Base-by-base conservation (phyloP, 2,329 filamentous ascomycete species). In the Emmonsiellopsis sp. region DNA sequence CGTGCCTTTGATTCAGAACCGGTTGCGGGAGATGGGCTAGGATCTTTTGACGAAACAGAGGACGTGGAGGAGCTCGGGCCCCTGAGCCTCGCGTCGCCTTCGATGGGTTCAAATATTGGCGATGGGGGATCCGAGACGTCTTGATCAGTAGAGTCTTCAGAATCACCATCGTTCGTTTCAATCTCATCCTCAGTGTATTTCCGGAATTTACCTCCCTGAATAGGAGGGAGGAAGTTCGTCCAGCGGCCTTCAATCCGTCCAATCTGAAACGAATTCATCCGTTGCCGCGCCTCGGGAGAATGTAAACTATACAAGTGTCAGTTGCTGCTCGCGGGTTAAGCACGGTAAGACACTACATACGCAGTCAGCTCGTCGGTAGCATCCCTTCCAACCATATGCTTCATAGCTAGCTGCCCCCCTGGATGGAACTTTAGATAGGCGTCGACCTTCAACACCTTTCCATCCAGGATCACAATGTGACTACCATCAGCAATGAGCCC, bases 331-430 rank as follows among this genome's bases (percentile, higher is more conserved):
- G 57, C 55, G 45, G n/a, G 53, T 59, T 54, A 59, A 57, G 21
- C 43, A 17, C 21, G 5, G 32, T 43, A n/a, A 17, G 48, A 39
- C 14, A 39, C 9, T 43, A 39, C 14, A 49, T 79, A 96, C 88
- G 85, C 88, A 68, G 86, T 88, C 57, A 97, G 85, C 71, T 97
- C 93, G 69, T 96, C 91, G 9, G 92, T 96, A 49, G 89, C 92
- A 81, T 95, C 90, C 71, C 86, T 83, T 57, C 90, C 90, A 56
- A 97, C 82, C 89, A 96, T 93, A 67, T 98, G 93, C 67, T 83
- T 76, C 59, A 98, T 94, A 52, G 92, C 82, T 71, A 90, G 93
- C 63, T 92, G 85, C 61, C 93, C 93, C 54, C 93, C 93, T 10
- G 93, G 93, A 64, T 97, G 93, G 65, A 87, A 96, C 51, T 82